These are phyloP conservation scores for Geoglossum cookeanum DNA, from an alignment of 2,329 filamentous ascomycete species.

Conservation along the genomic window DNA sequence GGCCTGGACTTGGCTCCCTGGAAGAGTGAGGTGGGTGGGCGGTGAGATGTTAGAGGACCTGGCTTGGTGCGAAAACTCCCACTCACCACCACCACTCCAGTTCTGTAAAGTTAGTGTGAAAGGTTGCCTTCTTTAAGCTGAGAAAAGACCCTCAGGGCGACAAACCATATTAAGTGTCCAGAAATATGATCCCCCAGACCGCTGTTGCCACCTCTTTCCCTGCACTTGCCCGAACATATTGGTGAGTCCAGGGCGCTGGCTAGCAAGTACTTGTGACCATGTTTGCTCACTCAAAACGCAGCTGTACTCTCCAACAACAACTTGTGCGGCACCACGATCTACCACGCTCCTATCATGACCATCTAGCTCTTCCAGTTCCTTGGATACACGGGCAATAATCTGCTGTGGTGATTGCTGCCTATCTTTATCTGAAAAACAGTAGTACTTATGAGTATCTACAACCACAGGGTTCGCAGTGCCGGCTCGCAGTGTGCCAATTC, in stretches of 20 bases:
- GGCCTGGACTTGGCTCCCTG: slow-evolving; percentile 18
- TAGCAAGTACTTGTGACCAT: slow-evolving; percentile 27
- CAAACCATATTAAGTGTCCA: slow-evolving; percentile 38
- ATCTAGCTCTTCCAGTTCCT: slow-evolving; percentile 27
- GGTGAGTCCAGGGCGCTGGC: slow-evolving; percentile 24
- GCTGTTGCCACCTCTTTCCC: slow-evolving; percentile 28
- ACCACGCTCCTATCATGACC: slow-evolving; percentile 28
- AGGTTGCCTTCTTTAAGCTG: neutral
- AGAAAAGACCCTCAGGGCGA: neutral
- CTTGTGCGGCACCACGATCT: slow-evolving; percentile 30
- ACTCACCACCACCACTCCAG: slow-evolving; percentile 42
- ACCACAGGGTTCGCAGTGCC: slow-evolving; percentile 28
- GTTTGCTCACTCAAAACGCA: slow-evolving; percentile 34
- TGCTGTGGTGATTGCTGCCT: slow-evolving; percentile 31
- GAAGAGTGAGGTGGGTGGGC: slow-evolving; percentile 18
- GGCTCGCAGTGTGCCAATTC: slow-evolving; percentile 20
- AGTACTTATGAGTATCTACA: slow-evolving; percentile 41
- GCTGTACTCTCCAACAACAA: slow-evolving; percentile 38
- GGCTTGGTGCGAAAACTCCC: slow-evolving; percentile 36
- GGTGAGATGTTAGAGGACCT: slow-evolving; percentile 26
- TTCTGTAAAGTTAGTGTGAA: slow-evolving; percentile 14
- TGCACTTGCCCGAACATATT: slow-evolving; percentile 30
- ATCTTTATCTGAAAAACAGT: slow-evolving; percentile 35
- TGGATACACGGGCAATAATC: slow-evolving; percentile 27
- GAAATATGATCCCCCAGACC: slow-evolving; percentile 34